Percentiles rank a stretch among this genome's conserved stretches.
Conservation (phyloP, 164 flowering plant genomes). For the Stephania cephalantha region DNA sequence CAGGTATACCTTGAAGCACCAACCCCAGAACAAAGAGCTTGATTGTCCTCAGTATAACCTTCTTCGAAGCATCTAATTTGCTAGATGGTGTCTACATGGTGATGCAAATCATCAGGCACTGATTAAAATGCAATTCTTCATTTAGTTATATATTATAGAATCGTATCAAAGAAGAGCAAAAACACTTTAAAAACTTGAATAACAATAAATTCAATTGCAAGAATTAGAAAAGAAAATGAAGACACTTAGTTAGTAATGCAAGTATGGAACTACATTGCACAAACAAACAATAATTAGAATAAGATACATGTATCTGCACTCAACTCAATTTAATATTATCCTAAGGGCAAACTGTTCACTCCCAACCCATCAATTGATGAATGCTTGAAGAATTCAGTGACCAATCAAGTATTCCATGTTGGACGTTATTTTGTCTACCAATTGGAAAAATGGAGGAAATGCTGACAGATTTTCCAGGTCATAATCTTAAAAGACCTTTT, state of each 20-base stretch:
- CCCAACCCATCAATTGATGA: not conserved
- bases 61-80: constrained; percentile 46
- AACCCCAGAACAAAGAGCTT: constrained; percentile 68
- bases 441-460: not conserved
- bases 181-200: not conserved
- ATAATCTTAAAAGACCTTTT: not conserved
- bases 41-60: constrained; percentile 44
- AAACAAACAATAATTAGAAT: not conserved
- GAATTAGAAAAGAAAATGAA: not conserved
- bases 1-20: constrained; percentile 54
- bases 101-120: constrained; percentile 4
- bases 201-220: not conserved
- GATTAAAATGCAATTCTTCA: constrained; percentile 2
- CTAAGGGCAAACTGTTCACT: not conserved
- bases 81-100: constrained; percentile 41
- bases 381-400: not conserved
- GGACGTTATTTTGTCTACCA: not conserved
- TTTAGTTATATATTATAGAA: not conserved
- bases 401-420: too few species aligned
- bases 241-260: not conserved
- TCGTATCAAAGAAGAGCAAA: not conserved
- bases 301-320: not conserved
- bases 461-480: not conserved
- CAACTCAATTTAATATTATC: not conserved
- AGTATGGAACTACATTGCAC: not conserved